Percentiles rank a stretch among this genome's conserved stretches.
phyloP scores from a whole-genome alignment of 768 basidiomycete species.

The Cystofilobasidium capitatum region DNA sequence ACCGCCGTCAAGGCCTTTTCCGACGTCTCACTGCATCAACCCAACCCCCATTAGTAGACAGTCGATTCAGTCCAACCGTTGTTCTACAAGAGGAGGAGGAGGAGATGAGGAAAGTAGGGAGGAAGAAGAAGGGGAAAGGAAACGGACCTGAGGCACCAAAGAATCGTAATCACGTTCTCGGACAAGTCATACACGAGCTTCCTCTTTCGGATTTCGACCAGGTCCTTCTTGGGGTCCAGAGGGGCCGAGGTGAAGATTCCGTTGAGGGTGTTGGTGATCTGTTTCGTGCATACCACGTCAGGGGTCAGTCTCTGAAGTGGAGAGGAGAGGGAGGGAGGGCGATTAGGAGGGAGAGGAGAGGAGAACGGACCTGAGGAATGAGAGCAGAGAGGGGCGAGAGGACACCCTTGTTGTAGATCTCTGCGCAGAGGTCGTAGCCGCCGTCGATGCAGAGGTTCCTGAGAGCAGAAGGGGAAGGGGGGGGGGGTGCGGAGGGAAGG shows the following conservation, averaged over 20 bases:
- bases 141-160: conserved; percentile 85
- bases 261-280: conserved; percentile 67
- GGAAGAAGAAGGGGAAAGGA: not conserved
- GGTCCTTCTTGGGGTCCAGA: conserved; percentile 41
- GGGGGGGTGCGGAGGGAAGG: not conserved
- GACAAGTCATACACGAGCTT: conserved; percentile 76
- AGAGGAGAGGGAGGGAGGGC: not conserved
- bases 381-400: conserved; percentile 64
- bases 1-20: conserved; percentile 83
- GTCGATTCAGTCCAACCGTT: not conserved
- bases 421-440: conserved; percentile 86
- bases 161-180: conserved; percentile 80
- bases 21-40: conserved; percentile 74
- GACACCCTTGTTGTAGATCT: conserved; percentile 95
- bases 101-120: not conserved
- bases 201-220: conserved; percentile 53
- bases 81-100: not conserved
- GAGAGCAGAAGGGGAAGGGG: not conserved
- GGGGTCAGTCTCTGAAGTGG: not conserved
- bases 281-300: not conserved
- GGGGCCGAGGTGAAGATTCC: conserved; percentile 50
- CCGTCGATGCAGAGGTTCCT: conserved; percentile 93
- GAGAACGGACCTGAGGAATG: conserved; percentile 57
- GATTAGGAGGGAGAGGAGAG: not conserved
- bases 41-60: not conserved